Conservation (phyloP, 331 rosid species). For the Erythrophleum ivorense region DNA sequence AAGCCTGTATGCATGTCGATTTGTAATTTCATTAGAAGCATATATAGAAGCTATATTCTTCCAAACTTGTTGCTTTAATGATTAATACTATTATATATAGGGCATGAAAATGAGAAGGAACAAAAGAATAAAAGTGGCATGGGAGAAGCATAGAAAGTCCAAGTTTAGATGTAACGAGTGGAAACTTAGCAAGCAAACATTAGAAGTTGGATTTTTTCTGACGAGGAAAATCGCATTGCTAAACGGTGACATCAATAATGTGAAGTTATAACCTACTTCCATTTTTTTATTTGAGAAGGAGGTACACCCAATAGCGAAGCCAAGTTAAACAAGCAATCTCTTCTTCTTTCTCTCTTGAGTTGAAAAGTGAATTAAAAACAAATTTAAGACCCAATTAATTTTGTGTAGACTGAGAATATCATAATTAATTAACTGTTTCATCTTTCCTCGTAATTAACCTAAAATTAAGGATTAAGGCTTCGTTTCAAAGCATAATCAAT, state of each 20-base stretch:
- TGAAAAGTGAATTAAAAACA: too few relatives aligned
- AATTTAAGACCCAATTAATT: background rate
- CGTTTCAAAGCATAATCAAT: background rate
- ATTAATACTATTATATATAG: background rate
- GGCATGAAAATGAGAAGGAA: constrained; percentile 31
- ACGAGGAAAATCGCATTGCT: background rate
- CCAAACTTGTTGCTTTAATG: background rate
- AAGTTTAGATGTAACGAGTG: constrained; percentile 73
- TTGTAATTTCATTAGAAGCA: too few relatives aligned
- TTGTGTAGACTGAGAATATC: background rate
- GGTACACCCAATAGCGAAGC: background rate
- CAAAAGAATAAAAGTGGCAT: constrained; percentile 47
- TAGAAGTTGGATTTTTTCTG: background rate
- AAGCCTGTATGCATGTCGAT: too few relatives aligned
- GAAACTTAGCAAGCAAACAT: constrained; percentile 71
- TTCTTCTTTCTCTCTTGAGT: too few relatives aligned
- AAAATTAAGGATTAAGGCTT: background rate
- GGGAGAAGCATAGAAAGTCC: constrained; percentile 54
- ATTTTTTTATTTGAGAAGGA: background rate
- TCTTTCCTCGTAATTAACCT: background rate
- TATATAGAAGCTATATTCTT: too few relatives aligned
- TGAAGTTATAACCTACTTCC: background rate
- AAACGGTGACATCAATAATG: background rate
- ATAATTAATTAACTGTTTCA: background rate
- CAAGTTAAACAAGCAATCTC: background rate